Evolutionary conservation across 1,284 basidiomycete species (phyloP).

Genomic region (Wallemia hederae): DNA sequence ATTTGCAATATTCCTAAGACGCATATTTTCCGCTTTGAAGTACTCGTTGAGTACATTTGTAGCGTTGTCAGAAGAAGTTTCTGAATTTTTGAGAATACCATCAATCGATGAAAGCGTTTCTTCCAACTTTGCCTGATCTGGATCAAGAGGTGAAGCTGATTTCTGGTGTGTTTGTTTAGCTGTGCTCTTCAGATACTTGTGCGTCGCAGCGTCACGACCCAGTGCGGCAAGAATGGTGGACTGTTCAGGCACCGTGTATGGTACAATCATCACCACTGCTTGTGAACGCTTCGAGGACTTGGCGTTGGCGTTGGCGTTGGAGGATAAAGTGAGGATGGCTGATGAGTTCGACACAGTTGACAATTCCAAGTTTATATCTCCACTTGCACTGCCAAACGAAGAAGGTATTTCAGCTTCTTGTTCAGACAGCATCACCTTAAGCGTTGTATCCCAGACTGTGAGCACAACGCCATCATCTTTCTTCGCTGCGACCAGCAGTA

Average conservation of each 20-base stretch:
- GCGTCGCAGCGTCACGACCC: background rate
- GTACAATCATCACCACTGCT: background rate
- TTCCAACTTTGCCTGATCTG: background rate
- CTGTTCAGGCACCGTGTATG: background rate
- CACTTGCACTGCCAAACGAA: background rate
- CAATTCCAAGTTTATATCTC: background rate
- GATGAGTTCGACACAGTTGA: background rate
- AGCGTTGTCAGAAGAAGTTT: background rate
- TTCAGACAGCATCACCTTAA: background rate
- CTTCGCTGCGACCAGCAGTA: background rate
- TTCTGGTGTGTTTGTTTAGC: background rate
- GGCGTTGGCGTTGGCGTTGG: too few species aligned
- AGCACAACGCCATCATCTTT: background rate
- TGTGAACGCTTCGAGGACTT: background rate
- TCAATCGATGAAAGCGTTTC: background rate
- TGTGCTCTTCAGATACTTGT: background rate
- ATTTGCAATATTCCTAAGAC: background rate
- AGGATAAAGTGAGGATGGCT: background rate
- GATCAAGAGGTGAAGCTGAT: background rate
- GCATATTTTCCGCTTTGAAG: background rate
- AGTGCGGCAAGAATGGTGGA: background rate
- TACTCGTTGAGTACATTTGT: background rate
- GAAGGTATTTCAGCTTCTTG: background rate
- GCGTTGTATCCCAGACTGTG: background rate
- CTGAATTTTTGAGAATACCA: background rate